Evolutionary conservation across 805 yeast species (phyloP), one percentile per base, ranked within the genome.

Genomic region (Clavispora vitiphila): DNA sequence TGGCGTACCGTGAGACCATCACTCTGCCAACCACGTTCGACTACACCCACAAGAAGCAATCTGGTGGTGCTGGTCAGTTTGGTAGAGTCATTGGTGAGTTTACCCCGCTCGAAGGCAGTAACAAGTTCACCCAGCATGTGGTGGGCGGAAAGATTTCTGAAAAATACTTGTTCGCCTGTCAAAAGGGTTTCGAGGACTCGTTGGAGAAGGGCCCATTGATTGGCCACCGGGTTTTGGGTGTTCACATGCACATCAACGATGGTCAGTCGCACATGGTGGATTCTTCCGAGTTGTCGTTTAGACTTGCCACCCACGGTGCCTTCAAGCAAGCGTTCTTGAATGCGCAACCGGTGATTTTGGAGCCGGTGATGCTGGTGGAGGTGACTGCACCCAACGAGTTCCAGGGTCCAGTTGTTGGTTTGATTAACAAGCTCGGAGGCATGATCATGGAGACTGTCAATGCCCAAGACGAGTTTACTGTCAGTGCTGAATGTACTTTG

Each of bases 31-130:
- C 91, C 23, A 73, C 80, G 11, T 91, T 93, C 59, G 98, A 93
- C 63, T 88, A 83, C 70, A 84, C 96, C 22, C 98, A 91, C 74
- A 93, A 93, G 78, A 91, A 89, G 63, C 99, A 93, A 73, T 78
- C 91, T 60, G 99, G 99, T 67, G 99, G 99, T 78, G 95, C 98
- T 51, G 99, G 99, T 70, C 99, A 93, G 74, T 93, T 81, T 62
- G 99, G 96, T 67, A 83, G 90, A 71, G 96, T 91, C 58, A 84
- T 89, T 65, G 98, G 99, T 62, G 76, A 72, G 43, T 63, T 90
- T 68, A 66, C 73, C 6, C 80, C 89, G 41, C 60, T 77, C 37
- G 85, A 77, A 39, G 81, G 78, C 37, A 79, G 77, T 44, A 90
- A 90, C 65, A 70, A 71, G 53, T 93, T 91, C 65, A 80, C 83